Percentiles rank a stretch among this genome's conserved stretches.
Evolutionary conservation across 2,329 filamentous ascomycete species (phyloP).

Genomic region (Alternaria solani): DNA sequence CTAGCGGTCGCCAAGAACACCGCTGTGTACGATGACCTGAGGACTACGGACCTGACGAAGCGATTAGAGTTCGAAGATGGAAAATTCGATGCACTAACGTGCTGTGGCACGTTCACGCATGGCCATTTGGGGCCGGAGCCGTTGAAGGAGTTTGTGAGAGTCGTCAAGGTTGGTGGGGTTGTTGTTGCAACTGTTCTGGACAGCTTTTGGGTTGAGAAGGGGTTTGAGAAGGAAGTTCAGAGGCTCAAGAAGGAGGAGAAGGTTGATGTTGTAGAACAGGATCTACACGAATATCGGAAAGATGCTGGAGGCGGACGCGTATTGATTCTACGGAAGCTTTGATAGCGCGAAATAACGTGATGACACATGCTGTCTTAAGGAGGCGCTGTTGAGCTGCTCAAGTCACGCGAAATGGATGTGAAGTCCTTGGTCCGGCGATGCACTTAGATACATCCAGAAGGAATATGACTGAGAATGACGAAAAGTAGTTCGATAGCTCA

Average conservation of each 20-base stretch:
- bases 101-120: slow-evolving; percentile 64
- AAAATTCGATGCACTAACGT: slow-evolving; percentile 61
- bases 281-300: slow-evolving; percentile 44
- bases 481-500: too few species aligned
- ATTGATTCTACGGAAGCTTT: slow-evolving; percentile 12
- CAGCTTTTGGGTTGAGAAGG: slow-evolving; percentile 59
- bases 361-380: too few species aligned
- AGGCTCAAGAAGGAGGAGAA: slow-evolving; percentile 44
- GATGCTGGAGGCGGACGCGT: slow-evolving; percentile 28
- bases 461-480: too few species aligned
- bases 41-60: slow-evolving; percentile 58
- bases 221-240: slow-evolving; percentile 58
- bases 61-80: slow-evolving; percentile 52
- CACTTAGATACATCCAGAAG: too few species aligned
- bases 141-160: slow-evolving; percentile 60
- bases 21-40: slow-evolving; percentile 58
- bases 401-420: too few species aligned
- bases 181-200: slow-evolving; percentile 62
- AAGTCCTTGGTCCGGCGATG: too few species aligned
- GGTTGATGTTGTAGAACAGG: slow-evolving; percentile 49
- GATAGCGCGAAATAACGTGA: background rate
- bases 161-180: slow-evolving; percentile 58
- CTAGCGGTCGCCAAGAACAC: slow-evolving; percentile 60
- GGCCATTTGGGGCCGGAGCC: slow-evolving; percentile 62
- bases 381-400: too few species aligned